Conservation (phyloP, 257 asterid genomes). For the Ehretia macrophylla region DNA sequence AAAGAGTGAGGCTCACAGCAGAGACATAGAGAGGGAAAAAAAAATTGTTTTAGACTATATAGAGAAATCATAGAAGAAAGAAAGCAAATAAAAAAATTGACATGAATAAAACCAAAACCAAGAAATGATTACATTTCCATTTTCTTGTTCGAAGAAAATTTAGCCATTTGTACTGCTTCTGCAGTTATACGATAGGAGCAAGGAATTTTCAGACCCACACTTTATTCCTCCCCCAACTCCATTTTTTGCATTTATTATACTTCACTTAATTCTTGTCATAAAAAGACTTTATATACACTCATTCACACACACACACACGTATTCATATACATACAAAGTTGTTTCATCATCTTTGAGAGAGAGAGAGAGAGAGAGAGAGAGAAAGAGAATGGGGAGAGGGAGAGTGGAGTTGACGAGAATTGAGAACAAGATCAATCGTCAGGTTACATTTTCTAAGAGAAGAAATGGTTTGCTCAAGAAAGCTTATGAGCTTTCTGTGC, state of each 20-base stretch:
- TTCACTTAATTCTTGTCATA: neutral
- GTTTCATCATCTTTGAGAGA: too few species aligned
- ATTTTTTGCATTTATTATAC: neutral
- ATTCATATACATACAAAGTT: neutral
- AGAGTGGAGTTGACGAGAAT: conserved; percentile 92
- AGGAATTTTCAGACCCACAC: conserved; percentile 13
- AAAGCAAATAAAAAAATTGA: neutral
- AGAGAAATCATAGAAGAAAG: conserved; percentile 1
- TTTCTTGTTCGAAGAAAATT: conserved; percentile 16
- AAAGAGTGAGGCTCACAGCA: neutral
- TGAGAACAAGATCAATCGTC: conserved; percentile 94
- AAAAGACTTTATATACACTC: neutral
- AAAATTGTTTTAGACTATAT: neutral
- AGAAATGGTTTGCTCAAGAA: conserved; percentile 93
- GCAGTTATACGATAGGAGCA: conserved; percentile 8
- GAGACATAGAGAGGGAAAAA: neutral
- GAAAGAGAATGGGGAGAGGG: conserved; percentile 76
- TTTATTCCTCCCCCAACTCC: neutral
- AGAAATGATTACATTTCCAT: conserved; percentile 13
- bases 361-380: neutral
- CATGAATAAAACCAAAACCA: conserved; percentile 3
- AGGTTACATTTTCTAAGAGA: conserved; percentile 90
- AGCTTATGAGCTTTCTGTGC: conserved; percentile 92
- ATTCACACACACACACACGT: conserved; percentile 9
- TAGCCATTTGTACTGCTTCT: conserved; percentile 8